Evolutionary conservation across 495 filamentous ascomycete genomes (phyloP), one percentile per base, ranked within the genome.

Genomic region (Rostrohypoxylon terebratum): DNA sequence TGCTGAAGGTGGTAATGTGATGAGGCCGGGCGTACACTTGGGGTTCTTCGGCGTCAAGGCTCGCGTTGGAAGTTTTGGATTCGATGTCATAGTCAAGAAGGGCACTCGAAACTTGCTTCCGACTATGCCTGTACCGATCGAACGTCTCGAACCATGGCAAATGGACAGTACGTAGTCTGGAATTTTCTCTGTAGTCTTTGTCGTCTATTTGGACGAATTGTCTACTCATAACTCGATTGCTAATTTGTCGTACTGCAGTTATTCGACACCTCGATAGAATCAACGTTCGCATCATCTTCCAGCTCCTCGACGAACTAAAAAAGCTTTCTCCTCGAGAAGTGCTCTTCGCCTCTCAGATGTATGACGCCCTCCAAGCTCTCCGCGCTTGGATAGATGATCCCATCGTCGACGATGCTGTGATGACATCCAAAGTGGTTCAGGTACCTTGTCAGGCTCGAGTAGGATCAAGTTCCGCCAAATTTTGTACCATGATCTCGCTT

Each of bases 41-140:
- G 90, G 89, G 44, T 87, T 91, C 45, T 97, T 95, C 69, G 88
- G 90, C 5, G 83, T 95, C 63, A 88, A 91, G 23, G 88, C 92
- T 2, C 85, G 88, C 6, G 79, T 91, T 4, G 86, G 87, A 47
- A 81, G 79, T 16, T 85, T 87, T 68, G 89, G 89, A 20, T 94
- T 93, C 70, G 92, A 96, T 67, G 82, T 97, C 47, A 82, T 96
- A 36, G 91, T 92, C 25, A 86, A 87, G 18, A 88, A 85, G 65
- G 84, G 87, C 47, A 83, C 85, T 13, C 86, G 85, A 13, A 91
- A 91, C 68, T 85, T 89, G 33, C 80, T 97, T 1, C 94, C 94
- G 3, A 88, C 87, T 13, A 81, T 89, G 21, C 85, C 86, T 31
- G 70, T 96, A 54, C 81, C 85, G 0, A 75, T 88, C 1, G 83